phyloP scores from a whole-genome alignment of 129 eudicot species.

The Centella asiatica region DNA sequence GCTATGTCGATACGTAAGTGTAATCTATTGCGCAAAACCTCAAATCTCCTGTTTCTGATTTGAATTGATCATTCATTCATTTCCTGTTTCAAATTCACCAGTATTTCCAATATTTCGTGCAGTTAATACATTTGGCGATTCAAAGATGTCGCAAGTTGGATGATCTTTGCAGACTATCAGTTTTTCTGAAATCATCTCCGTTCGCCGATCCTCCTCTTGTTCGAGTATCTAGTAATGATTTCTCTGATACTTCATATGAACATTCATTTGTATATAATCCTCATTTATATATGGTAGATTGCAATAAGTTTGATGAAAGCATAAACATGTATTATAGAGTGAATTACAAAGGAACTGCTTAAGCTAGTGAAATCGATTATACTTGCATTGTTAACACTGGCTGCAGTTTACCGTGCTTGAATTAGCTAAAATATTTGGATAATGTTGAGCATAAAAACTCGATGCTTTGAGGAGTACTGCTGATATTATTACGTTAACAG shows the following conservation, averaged over 20 bases:
- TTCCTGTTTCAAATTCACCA: not conserved
- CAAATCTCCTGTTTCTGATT: no score
- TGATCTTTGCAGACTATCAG: slow-evolving; percentile 69
- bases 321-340: not conserved
- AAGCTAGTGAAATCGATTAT: not conserved
- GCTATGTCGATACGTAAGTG: slow-evolving; percentile 39
- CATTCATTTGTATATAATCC: not conserved
- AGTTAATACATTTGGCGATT: slow-evolving; percentile 65
- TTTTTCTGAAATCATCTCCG: slow-evolving; percentile 35
- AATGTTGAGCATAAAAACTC: not conserved
- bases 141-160: slow-evolving; percentile 68
- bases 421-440: not conserved
- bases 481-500: slow-evolving; percentile 32
- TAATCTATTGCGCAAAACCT: not conserved
- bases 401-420: not conserved
- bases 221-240: slow-evolving; percentile 49
- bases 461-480: not conserved
- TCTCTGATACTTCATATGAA: slow-evolving; percentile 4
- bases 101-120: slow-evolving; percentile 1
- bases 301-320: not conserved
- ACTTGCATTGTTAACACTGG: not conserved
- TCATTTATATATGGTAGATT: not conserved
- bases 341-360: not conserved
- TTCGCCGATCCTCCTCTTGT: slow-evolving; percentile 29
- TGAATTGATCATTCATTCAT: not conserved